phyloP scores from a whole-genome alignment of 345 rosid genomes.

The Gossypium herbaceum region DNA sequence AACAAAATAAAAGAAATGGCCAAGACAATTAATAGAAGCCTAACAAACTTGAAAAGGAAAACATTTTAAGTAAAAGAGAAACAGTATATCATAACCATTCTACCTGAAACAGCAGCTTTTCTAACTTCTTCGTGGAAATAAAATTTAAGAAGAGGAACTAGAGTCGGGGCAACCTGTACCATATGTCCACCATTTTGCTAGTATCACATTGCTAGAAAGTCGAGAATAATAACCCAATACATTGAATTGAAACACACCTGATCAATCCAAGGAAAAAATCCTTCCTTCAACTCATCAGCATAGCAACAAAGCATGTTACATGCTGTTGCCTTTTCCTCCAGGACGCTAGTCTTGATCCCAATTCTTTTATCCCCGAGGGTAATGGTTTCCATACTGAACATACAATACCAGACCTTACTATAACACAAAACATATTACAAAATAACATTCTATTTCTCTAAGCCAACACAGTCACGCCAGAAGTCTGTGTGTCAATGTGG shows the following conservation, averaged over 20 bases:
- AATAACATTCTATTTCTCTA: neutral
- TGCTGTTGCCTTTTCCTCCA: conserved; percentile 98
- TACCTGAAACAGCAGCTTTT: conserved; percentile 99
- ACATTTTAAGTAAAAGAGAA: neutral
- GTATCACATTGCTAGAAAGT: neutral
- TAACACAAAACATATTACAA: conserved; percentile 3
- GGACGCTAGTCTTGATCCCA: conserved; percentile 93
- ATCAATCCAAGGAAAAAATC: conserved; percentile 98
- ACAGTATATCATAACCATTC: neutral
- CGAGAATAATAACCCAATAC: conserved; percentile 9
- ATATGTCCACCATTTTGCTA: conserved; percentile 16
- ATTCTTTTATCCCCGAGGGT: conserved; percentile 97
- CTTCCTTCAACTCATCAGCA: conserved; percentile 98
- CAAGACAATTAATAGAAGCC: neutral
- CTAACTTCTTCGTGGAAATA: conserved; percentile 99
- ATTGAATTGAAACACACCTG: conserved; percentile 47
- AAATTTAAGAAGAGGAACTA: conserved; percentile 93
- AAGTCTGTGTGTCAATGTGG: neutral
- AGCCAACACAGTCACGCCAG: neutral
- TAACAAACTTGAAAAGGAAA: conserved; percentile 4
- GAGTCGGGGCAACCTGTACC: conserved; percentile 79
- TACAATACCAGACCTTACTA: conserved; percentile 24
- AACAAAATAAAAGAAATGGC: neutral
- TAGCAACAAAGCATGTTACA: conserved; percentile 99
- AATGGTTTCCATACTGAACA: conserved; percentile 90